Evolutionary conservation across 129 eudicot genomes (phyloP).

Genomic region (Escallonia herrerae): DNA sequence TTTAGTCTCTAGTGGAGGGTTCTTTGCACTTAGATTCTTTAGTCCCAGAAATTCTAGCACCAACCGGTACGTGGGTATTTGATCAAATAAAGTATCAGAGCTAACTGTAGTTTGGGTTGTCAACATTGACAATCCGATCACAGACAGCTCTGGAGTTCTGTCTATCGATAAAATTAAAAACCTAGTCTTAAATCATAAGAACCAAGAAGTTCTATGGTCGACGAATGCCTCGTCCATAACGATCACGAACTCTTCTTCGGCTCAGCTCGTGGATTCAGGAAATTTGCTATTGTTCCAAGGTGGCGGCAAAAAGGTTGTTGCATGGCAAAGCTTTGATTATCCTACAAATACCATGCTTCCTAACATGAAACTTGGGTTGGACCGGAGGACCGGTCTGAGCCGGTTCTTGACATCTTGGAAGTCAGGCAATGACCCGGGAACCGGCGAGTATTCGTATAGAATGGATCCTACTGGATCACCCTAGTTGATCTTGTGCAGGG

Average conservation of each 20-base stretch:
- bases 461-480: slow-evolving; percentile 22
- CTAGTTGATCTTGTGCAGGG: slow-evolving; percentile 19
- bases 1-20: slow-evolving; percentile 12
- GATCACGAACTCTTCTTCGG: not conserved
- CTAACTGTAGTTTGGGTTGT: slow-evolving; percentile 21
- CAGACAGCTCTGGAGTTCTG: not conserved
- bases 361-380: slow-evolving; percentile 25
- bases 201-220: slow-evolving; percentile 4
- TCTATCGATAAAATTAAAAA: slow-evolving; percentile 5
- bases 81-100: slow-evolving; percentile 16
- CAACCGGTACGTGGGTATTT: slow-evolving; percentile 18
- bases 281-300: slow-evolving; percentile 14
- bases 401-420: slow-evolving; percentile 21
- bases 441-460: slow-evolving; percentile 14
- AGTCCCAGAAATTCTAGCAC: slow-evolving; percentile 13
- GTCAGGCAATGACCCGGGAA: slow-evolving; percentile 21
- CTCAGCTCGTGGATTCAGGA: slow-evolving; percentile 19
- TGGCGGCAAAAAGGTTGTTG: not conserved
- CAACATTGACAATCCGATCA: slow-evolving; percentile 14
- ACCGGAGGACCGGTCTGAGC: slow-evolving; percentile 15
- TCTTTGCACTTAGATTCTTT: slow-evolving; percentile 23
- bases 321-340: slow-evolving; percentile 29
- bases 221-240: not conserved
- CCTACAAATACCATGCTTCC: slow-evolving; percentile 25
- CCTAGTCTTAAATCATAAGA: slow-evolving; percentile 1